Conservation (phyloP, 2,329 filamentous ascomycete genomes). For the Aspergillus sclerotialis region DNA sequence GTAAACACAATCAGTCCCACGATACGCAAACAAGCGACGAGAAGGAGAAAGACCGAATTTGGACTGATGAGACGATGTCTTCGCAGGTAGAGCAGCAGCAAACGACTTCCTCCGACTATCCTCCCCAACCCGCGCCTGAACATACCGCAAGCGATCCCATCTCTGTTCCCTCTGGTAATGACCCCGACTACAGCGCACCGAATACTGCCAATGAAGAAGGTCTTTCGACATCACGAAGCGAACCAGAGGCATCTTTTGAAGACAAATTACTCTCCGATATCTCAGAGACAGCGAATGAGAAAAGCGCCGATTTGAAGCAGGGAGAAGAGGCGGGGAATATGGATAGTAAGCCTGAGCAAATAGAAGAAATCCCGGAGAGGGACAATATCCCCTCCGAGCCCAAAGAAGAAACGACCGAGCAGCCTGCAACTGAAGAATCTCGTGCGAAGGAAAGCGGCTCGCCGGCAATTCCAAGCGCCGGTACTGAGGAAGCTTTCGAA, state of each 20-base stretch:
- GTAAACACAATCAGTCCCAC: conserved; percentile 41
- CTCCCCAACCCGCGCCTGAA: conserved; percentile 25
- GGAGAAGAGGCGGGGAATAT: background rate
- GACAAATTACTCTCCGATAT: too few relatives aligned
- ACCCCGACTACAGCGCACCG: conserved; percentile 4
- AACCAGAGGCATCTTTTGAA: conserved; percentile 2
- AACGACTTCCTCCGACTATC: conserved; percentile 26
- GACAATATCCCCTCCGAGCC: conserved; percentile 1
- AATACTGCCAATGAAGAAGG: background rate
- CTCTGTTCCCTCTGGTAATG: conserved; percentile 13
- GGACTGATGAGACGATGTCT: conserved; percentile 39
- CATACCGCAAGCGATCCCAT: conserved; percentile 8
- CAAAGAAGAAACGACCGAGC: conserved; percentile 1
- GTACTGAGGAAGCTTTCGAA: background rate
- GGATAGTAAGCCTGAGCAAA: background rate
- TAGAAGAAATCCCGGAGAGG: conserved; percentile 1
- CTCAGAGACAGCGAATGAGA: background rate
- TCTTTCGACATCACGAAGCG: background rate
- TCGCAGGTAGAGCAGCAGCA: conserved; percentile 37
- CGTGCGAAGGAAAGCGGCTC: too few relatives aligned
- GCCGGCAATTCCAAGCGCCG: too few relatives aligned
- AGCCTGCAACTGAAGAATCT: conserved; percentile 3
- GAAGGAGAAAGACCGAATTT: conserved; percentile 32
- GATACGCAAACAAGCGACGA: conserved; percentile 29
- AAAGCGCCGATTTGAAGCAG: background rate